These are phyloP conservation scores for Phylloporus sp. DNA, from an alignment of 768 basidiomycete species.

Conservation along the genomic window DNA sequence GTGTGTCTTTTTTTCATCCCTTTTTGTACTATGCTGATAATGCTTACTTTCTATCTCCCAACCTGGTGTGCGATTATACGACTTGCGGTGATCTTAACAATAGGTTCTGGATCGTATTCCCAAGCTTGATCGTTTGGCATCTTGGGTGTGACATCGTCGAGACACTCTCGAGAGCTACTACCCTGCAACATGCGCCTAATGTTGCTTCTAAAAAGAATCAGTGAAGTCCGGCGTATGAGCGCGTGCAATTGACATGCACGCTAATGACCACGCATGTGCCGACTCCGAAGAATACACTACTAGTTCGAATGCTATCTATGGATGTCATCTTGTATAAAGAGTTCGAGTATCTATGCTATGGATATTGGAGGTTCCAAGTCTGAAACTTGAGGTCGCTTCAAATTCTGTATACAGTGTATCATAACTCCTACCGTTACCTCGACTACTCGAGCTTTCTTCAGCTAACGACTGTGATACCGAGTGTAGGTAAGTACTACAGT, in stretches of 20 bases:
- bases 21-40: slow-evolving; percentile 3
- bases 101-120: slow-evolving; percentile 78
- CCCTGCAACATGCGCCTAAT: slow-evolving; percentile 26
- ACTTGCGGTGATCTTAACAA: neutral
- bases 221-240: slow-evolving; percentile 3
- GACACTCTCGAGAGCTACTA: slow-evolving; percentile 33
- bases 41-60: neutral
- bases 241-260: no score
- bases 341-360: neutral
- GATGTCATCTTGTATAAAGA: neutral
- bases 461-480: no score
- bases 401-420: no score
- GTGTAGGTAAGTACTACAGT: no score
- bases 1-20: slow-evolving; percentile 37
- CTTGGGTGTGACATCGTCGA: slow-evolving; percentile 61
- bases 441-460: no score
- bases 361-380: neutral
- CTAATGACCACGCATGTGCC: no score
- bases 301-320: neutral
- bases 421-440: no score
- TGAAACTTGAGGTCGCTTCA: no score
- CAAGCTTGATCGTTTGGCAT: slow-evolving; percentile 51
- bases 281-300: no score
- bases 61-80: neutral
- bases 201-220: slow-evolving; percentile 30